Evolutionary conservation across 805 yeast species (phyloP), one percentile per base, ranked within the genome.

Genomic region (Hanseniaspora pseudoguilliermondii): DNA sequence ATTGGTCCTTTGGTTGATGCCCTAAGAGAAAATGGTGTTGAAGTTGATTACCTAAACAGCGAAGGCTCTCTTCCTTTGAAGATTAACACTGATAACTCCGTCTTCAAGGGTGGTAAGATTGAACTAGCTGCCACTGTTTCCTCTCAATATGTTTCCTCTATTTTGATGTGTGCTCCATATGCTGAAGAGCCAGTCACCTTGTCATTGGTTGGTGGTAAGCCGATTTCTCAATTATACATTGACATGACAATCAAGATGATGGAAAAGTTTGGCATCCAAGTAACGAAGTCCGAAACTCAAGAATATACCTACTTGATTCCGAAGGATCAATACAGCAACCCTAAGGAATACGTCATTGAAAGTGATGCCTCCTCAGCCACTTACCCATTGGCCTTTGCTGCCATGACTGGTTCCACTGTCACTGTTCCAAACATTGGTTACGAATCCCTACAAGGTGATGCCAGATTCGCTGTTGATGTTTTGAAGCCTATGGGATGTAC

Each of bases 311-410:
- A 93, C 69, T 85, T 83, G 66, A 88, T 93, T 69, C 97, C 97
- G 52, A 78, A 78, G 62, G 96, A 90, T 5, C 73, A 73, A 20
- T 93, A 93, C 69, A 69, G 68, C 38, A 87, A 91, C 60, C 98
- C 98, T 32, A 60, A 75, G 1, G 90, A 83, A 62, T 93, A 93
- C 65, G 87, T 86, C 34, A 81, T 93, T 61, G 98, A 93, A 71
- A 86, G 96, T 16, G 98, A 93, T 70, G 98, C 98, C 21, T 87
- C 96, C 16, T 86, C 96, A 9, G 97, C 98, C 1, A 93, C 98
- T 11, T 93, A 93, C 64, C 98, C 98, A 43, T 76, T 93, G 61
- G 98, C 98, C 0, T 87, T 86, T 72, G 97, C 98, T 57, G 98
- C 98, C 11, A 73, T 93, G 73, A 88, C 96, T 0, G 97, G 97